A percentile compares a stretch with the other conserved stretches of the same genome.
phyloP scores from a whole-genome alignment of 768 basidiomycete species.

The Boletellus emodensis region DNA sequence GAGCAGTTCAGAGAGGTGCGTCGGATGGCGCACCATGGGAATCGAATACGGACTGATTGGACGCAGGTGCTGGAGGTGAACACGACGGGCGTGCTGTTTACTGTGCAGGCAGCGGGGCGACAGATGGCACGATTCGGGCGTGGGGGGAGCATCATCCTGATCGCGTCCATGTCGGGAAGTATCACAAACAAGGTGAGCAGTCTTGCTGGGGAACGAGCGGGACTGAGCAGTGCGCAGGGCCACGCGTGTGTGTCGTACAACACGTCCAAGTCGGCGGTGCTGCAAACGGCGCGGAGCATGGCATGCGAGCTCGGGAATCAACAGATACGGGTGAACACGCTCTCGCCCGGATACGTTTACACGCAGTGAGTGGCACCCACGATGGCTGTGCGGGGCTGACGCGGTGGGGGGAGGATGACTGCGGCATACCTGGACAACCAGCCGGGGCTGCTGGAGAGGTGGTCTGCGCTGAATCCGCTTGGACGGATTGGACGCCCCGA shows the following conservation, averaged over 20 bases:
- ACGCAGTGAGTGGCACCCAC: conserved; percentile 47
- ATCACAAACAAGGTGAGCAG: conserved; percentile 62
- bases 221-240: conserved; percentile 40
- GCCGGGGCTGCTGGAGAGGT: conserved; percentile 59
- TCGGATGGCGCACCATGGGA: not conserved
- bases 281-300: conserved; percentile 81
- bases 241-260: conserved; percentile 78
- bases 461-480: conserved; percentile 67
- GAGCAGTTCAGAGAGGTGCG: conserved; percentile 60
- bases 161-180: conserved; percentile 60
- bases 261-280: conserved; percentile 69
- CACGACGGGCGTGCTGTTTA: conserved; percentile 56
- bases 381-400: conserved; percentile 4
- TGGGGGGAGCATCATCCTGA: conserved; percentile 54
- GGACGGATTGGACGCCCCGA: conserved; percentile 68
- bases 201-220: not conserved
- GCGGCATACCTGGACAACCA: conserved; percentile 64
- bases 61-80: conserved; percentile 63
- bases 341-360: conserved; percentile 76
- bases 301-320: conserved; percentile 70
- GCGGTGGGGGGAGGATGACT: conserved; percentile 55
- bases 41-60: not conserved
- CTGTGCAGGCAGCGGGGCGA: conserved; percentile 56
- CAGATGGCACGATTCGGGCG: conserved; percentile 50
- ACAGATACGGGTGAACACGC: conserved; percentile 67